Evolutionary conservation across 75 land plant species (phyloP).

Genomic region (Selaginella moellendorffii): DNA sequence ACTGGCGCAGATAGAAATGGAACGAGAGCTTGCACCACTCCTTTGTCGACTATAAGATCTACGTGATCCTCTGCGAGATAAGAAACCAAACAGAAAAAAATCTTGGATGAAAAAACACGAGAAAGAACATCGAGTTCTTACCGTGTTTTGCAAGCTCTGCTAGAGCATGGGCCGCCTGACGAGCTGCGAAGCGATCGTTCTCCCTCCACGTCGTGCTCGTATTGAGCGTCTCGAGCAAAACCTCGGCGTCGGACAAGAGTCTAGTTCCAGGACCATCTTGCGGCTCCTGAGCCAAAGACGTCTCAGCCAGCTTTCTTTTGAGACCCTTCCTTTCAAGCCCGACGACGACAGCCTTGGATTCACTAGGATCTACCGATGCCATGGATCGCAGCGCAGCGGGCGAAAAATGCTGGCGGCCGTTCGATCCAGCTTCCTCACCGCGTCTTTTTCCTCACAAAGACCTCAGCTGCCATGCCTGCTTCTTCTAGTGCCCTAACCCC

Average conservation of each 20-base stretch:
- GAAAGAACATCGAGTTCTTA: constrained; percentile 4
- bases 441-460: too few relatives aligned
- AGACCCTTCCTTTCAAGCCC: constrained; percentile 38
- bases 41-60: constrained; percentile 57
- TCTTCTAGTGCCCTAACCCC: too few relatives aligned
- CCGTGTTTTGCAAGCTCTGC: constrained; percentile 97
- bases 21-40: constrained; percentile 78
- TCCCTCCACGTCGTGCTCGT: constrained; percentile 50
- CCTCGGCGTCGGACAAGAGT: constrained; percentile 27
- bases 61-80: constrained; percentile 61
- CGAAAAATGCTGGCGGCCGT: too few relatives aligned
- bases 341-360: background rate
- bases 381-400: background rate
- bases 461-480: too few relatives aligned
- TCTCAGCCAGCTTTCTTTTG: constrained; percentile 66
- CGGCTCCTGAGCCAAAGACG: constrained; percentile 2
- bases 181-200: constrained; percentile 64
- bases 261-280: constrained; percentile 10
- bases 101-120: background rate
- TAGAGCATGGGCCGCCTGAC: constrained; percentile 68
- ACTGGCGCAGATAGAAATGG: constrained; percentile 58
- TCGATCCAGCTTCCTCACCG: background rate
- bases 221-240: constrained; percentile 51
- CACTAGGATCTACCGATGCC: background rate
- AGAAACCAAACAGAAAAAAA: too few relatives aligned